Conservation (phyloP, 139 green algal genomes). For the Microglena sp. region DNA sequence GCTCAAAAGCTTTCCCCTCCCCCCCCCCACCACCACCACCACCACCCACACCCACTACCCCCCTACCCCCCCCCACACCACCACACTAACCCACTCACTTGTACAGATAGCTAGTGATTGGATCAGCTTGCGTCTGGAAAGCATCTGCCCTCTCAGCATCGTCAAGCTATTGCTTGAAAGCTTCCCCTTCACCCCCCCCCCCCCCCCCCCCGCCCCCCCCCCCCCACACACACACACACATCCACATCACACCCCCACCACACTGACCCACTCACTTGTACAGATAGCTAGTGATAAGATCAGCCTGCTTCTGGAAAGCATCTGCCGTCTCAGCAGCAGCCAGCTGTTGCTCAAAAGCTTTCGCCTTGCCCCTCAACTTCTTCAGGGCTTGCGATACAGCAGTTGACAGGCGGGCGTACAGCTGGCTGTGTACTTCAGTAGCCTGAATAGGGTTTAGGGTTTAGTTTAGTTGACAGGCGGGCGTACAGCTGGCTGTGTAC, state of each 20-base stretch:
- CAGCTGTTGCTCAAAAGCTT: constrained; percentile 42
- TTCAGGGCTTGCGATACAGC: constrained; percentile 32
- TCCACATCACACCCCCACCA: background rate
- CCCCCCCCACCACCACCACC: too few species aligned
- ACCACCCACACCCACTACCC: background rate
- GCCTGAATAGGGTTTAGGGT: constrained; percentile 8
- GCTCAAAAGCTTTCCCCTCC: constrained; percentile 20
- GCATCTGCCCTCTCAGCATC: constrained; percentile 22
- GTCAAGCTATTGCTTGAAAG: constrained; percentile 40
- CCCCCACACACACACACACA: constrained; percentile 7
- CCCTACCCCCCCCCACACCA: background rate
- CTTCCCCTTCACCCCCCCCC: too few species aligned
- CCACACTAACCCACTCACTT: background rate
- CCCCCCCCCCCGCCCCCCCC: too few species aligned
- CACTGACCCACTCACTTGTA: constrained; percentile 22
- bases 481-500: constrained; percentile 34
- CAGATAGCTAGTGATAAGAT: constrained; percentile 74
- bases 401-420: constrained; percentile 34
- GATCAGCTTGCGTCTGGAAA: constrained; percentile 52
- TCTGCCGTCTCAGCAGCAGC: constrained; percentile 19
- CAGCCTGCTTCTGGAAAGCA: constrained; percentile 45
- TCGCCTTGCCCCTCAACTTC: constrained; percentile 17
- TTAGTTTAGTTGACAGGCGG: constrained; percentile 23
- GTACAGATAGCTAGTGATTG: constrained; percentile 76
- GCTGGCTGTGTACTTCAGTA: constrained; percentile 26